Conservation (phyloP, 345 rosid species). For the Syzygium oleosum region DNA sequence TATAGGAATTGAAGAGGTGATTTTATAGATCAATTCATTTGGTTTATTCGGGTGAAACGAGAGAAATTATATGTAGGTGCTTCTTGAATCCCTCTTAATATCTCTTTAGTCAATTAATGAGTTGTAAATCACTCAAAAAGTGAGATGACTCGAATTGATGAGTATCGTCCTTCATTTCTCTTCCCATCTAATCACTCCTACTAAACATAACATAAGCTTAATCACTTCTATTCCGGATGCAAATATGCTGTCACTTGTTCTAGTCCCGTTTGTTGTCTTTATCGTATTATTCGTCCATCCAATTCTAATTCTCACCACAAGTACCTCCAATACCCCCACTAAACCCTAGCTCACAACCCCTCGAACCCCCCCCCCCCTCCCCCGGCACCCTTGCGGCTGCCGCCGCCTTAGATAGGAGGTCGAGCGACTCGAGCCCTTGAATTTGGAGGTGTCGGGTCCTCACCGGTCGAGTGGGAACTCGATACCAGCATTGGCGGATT, state of each 20-base stretch:
- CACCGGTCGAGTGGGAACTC: not conserved
- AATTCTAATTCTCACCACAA: not conserved
- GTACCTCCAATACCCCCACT: not conserved
- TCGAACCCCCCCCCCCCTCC: not conserved
- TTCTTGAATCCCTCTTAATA: not conserved
- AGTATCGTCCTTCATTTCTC: not conserved
- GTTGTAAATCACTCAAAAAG: not conserved
- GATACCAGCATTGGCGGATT: not conserved
- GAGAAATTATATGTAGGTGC: not conserved
- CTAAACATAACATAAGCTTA: not conserved
- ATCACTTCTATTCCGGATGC: not conserved
- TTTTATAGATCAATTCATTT: not conserved
- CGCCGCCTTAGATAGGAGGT: not conserved
- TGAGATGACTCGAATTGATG: not conserved
- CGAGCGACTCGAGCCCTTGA: not conserved
- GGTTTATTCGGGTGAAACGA: not conserved
- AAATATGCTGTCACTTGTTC: not conserved
- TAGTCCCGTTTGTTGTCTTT: not conserved
- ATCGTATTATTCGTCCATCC: not conserved
- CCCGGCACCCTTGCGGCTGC: not conserved
- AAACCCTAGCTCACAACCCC: not conserved
- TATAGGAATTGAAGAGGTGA: not conserved
- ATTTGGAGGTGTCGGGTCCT: not conserved
- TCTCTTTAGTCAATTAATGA: not conserved
- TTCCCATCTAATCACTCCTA: not conserved